phyloP scores from a whole-genome alignment of 225 moss, liverwort and hornwort species.

The Climacium dendroides region DNA sequence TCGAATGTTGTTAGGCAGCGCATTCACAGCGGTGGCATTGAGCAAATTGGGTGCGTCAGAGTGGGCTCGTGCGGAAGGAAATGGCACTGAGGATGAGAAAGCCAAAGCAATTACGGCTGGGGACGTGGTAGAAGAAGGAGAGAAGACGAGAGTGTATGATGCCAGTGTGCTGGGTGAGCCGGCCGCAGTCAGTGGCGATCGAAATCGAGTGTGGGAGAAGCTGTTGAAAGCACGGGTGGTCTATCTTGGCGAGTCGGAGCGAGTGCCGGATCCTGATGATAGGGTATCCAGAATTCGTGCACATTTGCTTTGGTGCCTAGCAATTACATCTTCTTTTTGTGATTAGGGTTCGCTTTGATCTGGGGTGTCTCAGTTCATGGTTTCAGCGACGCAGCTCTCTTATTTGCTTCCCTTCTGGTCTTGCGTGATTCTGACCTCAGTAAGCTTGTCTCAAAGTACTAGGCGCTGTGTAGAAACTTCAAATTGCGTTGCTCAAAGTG shows the following conservation, averaged over 20 bases:
- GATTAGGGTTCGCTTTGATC: neutral
- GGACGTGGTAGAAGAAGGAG: neutral
- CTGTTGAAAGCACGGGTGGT: slow-evolving; percentile 72
- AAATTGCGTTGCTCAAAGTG: neutral
- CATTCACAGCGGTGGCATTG: slow-evolving; percentile 30
- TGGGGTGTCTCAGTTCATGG: neutral
- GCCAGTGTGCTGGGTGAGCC: slow-evolving; percentile 80
- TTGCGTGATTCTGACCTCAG: neutral
- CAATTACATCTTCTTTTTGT: neutral
- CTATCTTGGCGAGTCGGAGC: slow-evolving; percentile 84
- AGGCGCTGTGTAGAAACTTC: neutral
- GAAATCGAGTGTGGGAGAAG: slow-evolving; percentile 71
- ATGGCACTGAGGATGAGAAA: neutral
- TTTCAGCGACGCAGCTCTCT: neutral
- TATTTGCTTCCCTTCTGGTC: neutral
- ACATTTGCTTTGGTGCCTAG: neutral
- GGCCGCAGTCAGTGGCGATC: slow-evolving; percentile 44
- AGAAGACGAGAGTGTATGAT: slow-evolving; percentile 53
- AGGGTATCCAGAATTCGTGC: slow-evolving; percentile 25
- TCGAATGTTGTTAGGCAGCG: slow-evolving; percentile 56
- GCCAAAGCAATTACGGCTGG: neutral
- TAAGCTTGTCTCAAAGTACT: neutral
- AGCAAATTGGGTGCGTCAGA: slow-evolving; percentile 8
- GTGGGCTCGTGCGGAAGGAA: slow-evolving; percentile 7
- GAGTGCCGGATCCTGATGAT: slow-evolving; percentile 66